These are phyloP conservation scores for Candida dendrica DNA, from an alignment of 805 yeast genomes.

Conservation along the genomic window DNA sequence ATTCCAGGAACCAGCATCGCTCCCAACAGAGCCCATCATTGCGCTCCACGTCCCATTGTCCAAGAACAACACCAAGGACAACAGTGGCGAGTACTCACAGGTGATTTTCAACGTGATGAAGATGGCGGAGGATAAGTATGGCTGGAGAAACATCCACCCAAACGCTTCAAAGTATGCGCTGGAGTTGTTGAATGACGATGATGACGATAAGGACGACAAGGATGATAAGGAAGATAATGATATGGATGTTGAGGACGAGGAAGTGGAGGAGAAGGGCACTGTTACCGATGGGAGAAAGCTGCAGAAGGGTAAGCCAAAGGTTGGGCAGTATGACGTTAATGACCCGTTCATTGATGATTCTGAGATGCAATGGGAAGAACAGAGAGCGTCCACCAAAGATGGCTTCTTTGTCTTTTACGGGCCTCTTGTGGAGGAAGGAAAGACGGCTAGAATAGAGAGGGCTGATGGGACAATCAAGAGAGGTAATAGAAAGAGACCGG, in stretches of 20 bases:
- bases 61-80: constrained; percentile 11
- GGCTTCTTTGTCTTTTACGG: constrained; percentile 97
- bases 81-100: constrained; percentile 51
- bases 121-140: constrained; percentile 78
- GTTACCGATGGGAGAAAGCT: constrained; percentile 37
- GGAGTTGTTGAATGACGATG: constrained; percentile 47
- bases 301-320: constrained; percentile 56
- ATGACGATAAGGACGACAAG: constrained; percentile 39
- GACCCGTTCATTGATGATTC: constrained; percentile 97
- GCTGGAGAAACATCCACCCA: constrained; percentile 67
- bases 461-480: constrained; percentile 37
- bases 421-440: constrained; percentile 63
- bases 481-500: constrained; percentile 25
- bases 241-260: constrained; percentile 29
- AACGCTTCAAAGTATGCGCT: constrained; percentile 52
- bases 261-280: constrained; percentile 17
- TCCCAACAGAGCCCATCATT: constrained; percentile 37
- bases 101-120: constrained; percentile 65
- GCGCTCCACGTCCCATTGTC: constrained; percentile 47
- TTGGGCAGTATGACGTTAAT: constrained; percentile 84
- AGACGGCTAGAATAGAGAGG: constrained; percentile 38
- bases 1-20: constrained; percentile 1
- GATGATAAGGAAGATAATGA: constrained; percentile 31
- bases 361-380: constrained; percentile 89
- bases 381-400: constrained; percentile 84